These are phyloP conservation scores for Sugiyamaella grinbergsii DNA, from an alignment of 1,139 yeast species.

Conservation along the genomic window DNA sequence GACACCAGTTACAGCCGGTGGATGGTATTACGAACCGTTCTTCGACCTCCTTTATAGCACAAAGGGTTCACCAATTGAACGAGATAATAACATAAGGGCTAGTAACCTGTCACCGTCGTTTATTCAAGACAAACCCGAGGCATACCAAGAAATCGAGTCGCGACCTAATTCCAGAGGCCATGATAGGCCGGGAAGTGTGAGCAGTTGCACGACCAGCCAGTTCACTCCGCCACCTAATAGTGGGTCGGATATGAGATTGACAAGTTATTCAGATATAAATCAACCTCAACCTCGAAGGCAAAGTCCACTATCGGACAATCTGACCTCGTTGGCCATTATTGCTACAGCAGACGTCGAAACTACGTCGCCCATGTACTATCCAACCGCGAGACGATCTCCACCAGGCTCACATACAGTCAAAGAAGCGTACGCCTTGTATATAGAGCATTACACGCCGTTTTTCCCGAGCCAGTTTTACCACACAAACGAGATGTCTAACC, in stretches of 20 bases:
- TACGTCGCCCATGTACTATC: background rate
- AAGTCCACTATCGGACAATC: background rate
- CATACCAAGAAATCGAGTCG: background rate
- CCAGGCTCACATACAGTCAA: slow-evolving; percentile 12
- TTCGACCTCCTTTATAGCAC: slow-evolving; percentile 11
- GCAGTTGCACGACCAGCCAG: background rate
- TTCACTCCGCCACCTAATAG: slow-evolving; percentile 3
- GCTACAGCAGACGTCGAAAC: slow-evolving; percentile 4
- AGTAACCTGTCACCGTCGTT: background rate
- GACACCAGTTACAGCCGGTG: slow-evolving; percentile 4
- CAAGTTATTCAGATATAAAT: background rate
- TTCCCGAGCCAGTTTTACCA: slow-evolving; percentile 17
- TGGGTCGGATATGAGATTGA: background rate
- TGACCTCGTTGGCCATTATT: slow-evolving; percentile 5
- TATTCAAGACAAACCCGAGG: background rate
- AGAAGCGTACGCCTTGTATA: slow-evolving; percentile 25
- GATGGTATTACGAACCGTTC: slow-evolving; percentile 20
- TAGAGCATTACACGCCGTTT: slow-evolving; percentile 30
- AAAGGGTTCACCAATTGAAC: slow-evolving; percentile 7
- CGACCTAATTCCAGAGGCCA: background rate
- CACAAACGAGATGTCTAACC: slow-evolving; percentile 16
- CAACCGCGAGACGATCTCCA: slow-evolving; percentile 5
- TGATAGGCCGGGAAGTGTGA: background rate
- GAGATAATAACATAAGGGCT: background rate
- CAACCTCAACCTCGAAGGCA: background rate